phyloP scores from a whole-genome alignment of 495 filamentous ascomycete genomes.

The Aspergillus wentii region DNA sequence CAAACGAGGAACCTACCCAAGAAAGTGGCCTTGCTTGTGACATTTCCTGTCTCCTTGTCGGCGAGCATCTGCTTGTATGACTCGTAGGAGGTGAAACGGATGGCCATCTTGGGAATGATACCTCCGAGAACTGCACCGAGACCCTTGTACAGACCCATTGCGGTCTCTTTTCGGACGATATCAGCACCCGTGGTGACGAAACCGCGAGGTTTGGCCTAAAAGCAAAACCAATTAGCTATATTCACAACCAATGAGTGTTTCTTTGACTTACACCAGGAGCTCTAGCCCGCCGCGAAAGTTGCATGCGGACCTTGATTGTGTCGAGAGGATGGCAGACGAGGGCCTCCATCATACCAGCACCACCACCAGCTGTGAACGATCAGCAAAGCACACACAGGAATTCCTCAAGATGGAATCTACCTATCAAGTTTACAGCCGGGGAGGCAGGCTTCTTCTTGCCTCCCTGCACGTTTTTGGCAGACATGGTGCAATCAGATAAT shows the following conservation, averaged over 20 bases:
- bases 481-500: too few species aligned
- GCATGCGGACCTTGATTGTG: conserved; percentile 99
- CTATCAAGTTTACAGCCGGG: conserved; percentile 89
- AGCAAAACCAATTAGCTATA: conserved; percentile 15
- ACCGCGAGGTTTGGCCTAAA: conserved; percentile 69
- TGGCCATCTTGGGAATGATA: conserved; percentile 99
- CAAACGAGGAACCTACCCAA: conserved; percentile 48
- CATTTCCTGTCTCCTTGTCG: conserved; percentile 59
- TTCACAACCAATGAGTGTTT: neutral
- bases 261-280: conserved; percentile 65
- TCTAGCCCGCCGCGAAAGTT: conserved; percentile 82
- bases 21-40: conserved; percentile 77
- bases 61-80: conserved; percentile 83
- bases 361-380: conserved; percentile 75
- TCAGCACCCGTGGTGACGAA: conserved; percentile 84
- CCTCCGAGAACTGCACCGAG: conserved; percentile 92
- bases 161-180: conserved; percentile 85
- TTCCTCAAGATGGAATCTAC: conserved; percentile 37
- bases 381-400: conserved; percentile 6
- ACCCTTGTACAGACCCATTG: conserved; percentile 92
- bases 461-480: conserved; percentile 53
- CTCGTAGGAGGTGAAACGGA: conserved; percentile 97
- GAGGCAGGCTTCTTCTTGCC: conserved; percentile 77
- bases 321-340: conserved; percentile 95
- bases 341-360: conserved; percentile 99